Evolutionary conservation across 768 basidiomycete genomes (phyloP), one percentile per base, ranked within the genome.

Genomic region (Phanerochaete sordida): DNA sequence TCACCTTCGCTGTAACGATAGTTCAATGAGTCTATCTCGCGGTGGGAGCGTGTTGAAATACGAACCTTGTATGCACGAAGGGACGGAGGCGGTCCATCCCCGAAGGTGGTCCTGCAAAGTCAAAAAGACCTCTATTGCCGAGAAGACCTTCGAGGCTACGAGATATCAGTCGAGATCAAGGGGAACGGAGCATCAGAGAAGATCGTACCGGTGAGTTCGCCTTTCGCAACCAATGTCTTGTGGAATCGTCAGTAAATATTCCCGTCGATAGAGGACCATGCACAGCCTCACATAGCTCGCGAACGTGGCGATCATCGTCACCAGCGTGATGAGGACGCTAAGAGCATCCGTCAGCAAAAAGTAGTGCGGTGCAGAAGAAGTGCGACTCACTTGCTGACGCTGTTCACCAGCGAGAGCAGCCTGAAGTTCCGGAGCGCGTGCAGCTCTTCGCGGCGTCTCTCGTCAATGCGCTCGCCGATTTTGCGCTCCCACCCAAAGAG

Each of bases 291-390:
- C 78, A 62, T 86, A 90, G 5, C 81, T 78, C 2, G 81, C 75
- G 67, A 82, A 90, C 1, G 86, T 85, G 12, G 81, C 78, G 28
- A 87, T 66, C 88, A 91, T 91, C n/a, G 83, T 85, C 1, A 81
- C 51, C 12, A 90, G 67, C 0, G 90, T 88, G 45, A 90, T 80
- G 28, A 84, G 58, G 64, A 77, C 83, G 68, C 86, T 89, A 35
- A 3, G 26, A 24, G 15, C 2, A n/a, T 33, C 28, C 3, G 21
- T 28, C 47, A 45, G 15, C 7, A 2, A 5, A 24, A 5, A 48
- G 0, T 3, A 19, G 6, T 51, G 19, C 19, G 33, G 30, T 8
- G 26, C 51, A 1, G 3, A 39, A 35, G 3, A 52, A n/a, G 52
- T 24, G 35, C 21, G 15, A 70, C 75, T 12, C 64, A 83, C 81